Base-by-base conservation (phyloP, 139 green algal genomes). In the Tetraselmis striata region DNA sequence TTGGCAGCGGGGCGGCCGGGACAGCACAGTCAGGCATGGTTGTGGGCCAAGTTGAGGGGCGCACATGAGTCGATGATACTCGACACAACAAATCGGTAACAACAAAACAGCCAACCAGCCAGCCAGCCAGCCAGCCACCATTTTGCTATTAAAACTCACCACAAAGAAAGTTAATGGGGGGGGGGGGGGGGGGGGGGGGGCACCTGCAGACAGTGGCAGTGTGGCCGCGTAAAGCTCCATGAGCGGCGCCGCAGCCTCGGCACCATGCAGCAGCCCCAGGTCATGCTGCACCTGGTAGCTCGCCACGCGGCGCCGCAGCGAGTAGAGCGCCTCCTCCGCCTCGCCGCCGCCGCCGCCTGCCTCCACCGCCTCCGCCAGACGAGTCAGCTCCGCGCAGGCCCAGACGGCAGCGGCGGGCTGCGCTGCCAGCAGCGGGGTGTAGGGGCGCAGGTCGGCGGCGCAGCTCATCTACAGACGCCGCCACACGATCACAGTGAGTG, bases 401-500 rank as follows among this genome's bases (percentile, higher is more conserved):
- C 1, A 24, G 59, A 28, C 1, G 59, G 25, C 0, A 2, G 25
- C 0, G 11, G 29, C 18, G 45, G 45, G n/a, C 74, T 18, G 84
- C 67, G 28, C 11, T 2, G 24, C 58, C 28, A 23, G 59, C 30
- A 1, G 1, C 31, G 1, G 1, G 30, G n/a, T 31, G 84, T 91
- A 91, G n/a, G 80, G 32, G 1, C 84, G 81, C 0, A 92, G 77
- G 59, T 92, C 89, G 23, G 86, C 84, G 25, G 89, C 84, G 76
- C 89, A 92, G 82, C 87, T 91, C 28, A 86, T 67, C 28, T 67
- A 67, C 45, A 67, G 18, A n/a, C n/a, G n/a, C n/a, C n/a, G n/a
- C n/a, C n/a, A n/a, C n/a, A n/a, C n/a, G n/a, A n/a, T n/a, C n/a
- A n/a, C n/a, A n/a, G n/a, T n/a, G n/a, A n/a, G n/a, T n/a, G n/a